Conservation (phyloP, 2,329 filamentous ascomycete species). For the Endothia cerciana region DNA sequence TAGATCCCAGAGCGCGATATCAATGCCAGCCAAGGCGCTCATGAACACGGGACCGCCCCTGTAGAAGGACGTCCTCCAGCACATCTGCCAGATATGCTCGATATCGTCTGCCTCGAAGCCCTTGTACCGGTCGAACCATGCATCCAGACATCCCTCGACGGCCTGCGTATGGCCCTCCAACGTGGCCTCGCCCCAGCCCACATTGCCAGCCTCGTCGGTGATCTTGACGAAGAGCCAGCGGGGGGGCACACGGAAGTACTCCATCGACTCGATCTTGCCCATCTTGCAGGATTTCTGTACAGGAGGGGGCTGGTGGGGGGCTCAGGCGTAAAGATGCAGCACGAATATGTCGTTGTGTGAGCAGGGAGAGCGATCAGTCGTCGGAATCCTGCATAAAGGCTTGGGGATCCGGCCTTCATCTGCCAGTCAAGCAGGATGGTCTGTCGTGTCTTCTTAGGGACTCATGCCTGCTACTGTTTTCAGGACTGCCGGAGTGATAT, state of each 20-base stretch:
- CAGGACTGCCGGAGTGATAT: no score
- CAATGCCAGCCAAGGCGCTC: conserved; percentile 69
- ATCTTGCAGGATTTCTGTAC: conserved; percentile 40
- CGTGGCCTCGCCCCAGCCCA: conserved; percentile 68
- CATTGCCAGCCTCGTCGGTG: conserved; percentile 58
- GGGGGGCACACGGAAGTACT: conserved; percentile 68
- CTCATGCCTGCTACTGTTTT: no score
- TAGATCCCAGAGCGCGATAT: conserved; percentile 71
- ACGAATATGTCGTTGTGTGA: background rate
- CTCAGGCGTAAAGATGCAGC: background rate
- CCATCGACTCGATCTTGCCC: conserved; percentile 63
- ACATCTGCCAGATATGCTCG: conserved; percentile 70
- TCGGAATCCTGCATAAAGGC: no score
- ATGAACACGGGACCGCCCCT: conserved; percentile 72
- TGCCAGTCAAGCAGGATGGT: no score
- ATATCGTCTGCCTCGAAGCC: conserved; percentile 69
- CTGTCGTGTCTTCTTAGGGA: no score
- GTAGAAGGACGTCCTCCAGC: conserved; percentile 68
- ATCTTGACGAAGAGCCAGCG: conserved; percentile 72
- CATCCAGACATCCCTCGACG: conserved; percentile 67
- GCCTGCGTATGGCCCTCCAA: conserved; percentile 68
- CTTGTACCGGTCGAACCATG: conserved; percentile 57
- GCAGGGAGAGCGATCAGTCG: no score
- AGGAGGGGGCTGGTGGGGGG: background rate
- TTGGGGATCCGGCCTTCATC: no score